Evolutionary conservation across 257 asterid species (phyloP), one percentile per base, ranked within the genome.

Genomic region (Capsicum baccatum): DNA sequence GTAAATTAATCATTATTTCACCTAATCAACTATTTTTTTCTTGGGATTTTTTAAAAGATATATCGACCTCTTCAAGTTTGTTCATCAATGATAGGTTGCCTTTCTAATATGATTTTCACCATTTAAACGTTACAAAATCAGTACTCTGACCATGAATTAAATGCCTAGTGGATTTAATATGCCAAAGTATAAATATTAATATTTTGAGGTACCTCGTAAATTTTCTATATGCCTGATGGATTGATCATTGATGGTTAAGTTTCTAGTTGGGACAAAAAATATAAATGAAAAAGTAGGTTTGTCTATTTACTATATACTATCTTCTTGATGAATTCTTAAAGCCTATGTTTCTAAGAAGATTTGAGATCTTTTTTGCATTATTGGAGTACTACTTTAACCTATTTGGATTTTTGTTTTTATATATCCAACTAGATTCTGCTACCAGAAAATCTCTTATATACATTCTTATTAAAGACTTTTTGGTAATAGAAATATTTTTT

Each of bases 231-330:
- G 47, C 81, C 60, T 74, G 6, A 44, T 74, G 47, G 21, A 21
- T 48, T 8, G 62, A 74, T 14, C 16, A 21, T 48, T 8, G 62
- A 74, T 14, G 37, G 44, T 50, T 74, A 26, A 74, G 62, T 21
- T 50, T 50, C 42, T 12, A 52, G 80, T 48, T 48, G 56, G 80
- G 60, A 1, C 44, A 6, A 71, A 68, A 68, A 73, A 52, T 73
- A n/a, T 73, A n/a, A 73, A 48, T 73, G 11, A 19, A 73, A 37
- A 48, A 47, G 80, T 48, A 73, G 80, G 80, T 48, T 73, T 73
- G 57, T 48, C 17, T 73, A 6, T 7, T 66, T 66, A 39, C 5
- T 66, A 26, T 26, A 26, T 26, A 33, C 10, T 35, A 2, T 33
- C 19, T 33, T 66, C 19, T 66, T 12, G 44, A 35, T 33, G 33